Conservation (phyloP, 768 basidiomycete species). For the Termitomyces sp. region DNA sequence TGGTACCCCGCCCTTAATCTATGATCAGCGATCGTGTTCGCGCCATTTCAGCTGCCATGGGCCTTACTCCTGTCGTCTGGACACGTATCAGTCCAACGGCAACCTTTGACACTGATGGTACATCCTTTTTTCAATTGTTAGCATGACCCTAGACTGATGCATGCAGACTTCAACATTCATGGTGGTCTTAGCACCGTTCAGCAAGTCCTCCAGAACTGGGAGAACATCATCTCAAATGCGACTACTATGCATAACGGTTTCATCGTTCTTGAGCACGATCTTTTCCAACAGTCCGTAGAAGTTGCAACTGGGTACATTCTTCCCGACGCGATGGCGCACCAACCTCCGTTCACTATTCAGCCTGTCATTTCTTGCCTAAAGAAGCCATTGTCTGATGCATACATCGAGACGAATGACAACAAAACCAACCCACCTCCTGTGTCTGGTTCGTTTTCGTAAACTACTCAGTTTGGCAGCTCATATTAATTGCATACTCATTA, state of each 20-base stretch:
- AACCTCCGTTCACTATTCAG: conserved; percentile 60
- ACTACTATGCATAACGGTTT: conserved; percentile 64
- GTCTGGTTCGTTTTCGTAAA: conserved; percentile 44
- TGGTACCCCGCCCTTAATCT: conserved; percentile 4
- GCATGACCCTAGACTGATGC: conserved; percentile 2
- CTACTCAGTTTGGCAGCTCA: background rate
- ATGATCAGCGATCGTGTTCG: conserved; percentile 73
- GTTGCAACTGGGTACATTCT: conserved; percentile 84
- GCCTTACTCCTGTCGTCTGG: conserved; percentile 82
- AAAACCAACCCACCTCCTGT: conserved; percentile 46
- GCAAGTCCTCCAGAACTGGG: conserved; percentile 67
- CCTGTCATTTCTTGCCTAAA: conserved; percentile 70
- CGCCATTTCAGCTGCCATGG: conserved; percentile 79
- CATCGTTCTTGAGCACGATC: conserved; percentile 85
- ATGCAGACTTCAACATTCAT: conserved; percentile 74
- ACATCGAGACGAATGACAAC: conserved; percentile 82
- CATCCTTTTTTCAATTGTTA: conserved; percentile 10
- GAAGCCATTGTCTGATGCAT: conserved; percentile 54
- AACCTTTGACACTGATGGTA: conserved; percentile 71
- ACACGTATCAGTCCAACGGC: conserved; percentile 54
- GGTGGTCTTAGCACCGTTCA: conserved; percentile 52
- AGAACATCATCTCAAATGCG: conserved; percentile 63
- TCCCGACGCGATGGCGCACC: conserved; percentile 68
- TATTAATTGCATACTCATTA: conserved; percentile 30
- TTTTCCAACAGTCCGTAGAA: conserved; percentile 82